Evolutionary conservation across 768 basidiomycete genomes (phyloP).

Genomic region (Pulveroboletus sp.): DNA sequence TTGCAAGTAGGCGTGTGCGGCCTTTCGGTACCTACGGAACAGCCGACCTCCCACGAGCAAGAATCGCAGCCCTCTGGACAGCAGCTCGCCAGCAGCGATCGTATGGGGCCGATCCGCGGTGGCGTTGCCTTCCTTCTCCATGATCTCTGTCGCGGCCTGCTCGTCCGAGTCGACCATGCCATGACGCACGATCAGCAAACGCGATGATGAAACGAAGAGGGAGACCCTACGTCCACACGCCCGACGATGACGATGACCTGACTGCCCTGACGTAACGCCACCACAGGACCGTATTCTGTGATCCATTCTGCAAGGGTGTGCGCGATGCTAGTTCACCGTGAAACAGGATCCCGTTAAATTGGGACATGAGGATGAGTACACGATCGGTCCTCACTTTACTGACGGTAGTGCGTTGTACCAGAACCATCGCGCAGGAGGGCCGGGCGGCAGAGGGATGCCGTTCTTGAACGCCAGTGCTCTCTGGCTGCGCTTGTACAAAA

Average conservation of each 20-base stretch:
- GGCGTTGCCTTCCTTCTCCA: slow-evolving; percentile 56
- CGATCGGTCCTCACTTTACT: slow-evolving; percentile 13
- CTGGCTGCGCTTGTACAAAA: slow-evolving; percentile 4
- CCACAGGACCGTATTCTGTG: slow-evolving; percentile 24
- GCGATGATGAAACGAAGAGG: no score
- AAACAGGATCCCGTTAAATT: background rate
- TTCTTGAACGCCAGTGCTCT: background rate
- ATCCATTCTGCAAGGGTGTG: slow-evolving; percentile 39
- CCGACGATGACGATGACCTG: slow-evolving; percentile 27
- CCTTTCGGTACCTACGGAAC: slow-evolving; percentile 53
- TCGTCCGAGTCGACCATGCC: no score
- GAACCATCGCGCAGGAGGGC: slow-evolving; percentile 25
- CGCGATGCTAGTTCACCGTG: slow-evolving; percentile 11
- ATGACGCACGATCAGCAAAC: no score
- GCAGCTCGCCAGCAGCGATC: slow-evolving; percentile 51
- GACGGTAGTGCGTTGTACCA: slow-evolving; percentile 20
- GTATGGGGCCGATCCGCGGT: slow-evolving; percentile 48
- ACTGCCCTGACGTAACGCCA: slow-evolving; percentile 22
- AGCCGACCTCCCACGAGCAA: slow-evolving; percentile 48
- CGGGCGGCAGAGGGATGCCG: slow-evolving; percentile 22
- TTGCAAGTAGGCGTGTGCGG: slow-evolving; percentile 51
- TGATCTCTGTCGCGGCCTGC: slow-evolving; percentile 53
- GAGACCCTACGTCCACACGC: no score
- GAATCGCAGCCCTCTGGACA: slow-evolving; percentile 53
- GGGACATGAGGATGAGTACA: background rate